Evolutionary conservation across 2,329 filamentous ascomycete genomes (phyloP), one percentile per base, ranked within the genome.

Genomic region (Xylaria sp.): DNA sequence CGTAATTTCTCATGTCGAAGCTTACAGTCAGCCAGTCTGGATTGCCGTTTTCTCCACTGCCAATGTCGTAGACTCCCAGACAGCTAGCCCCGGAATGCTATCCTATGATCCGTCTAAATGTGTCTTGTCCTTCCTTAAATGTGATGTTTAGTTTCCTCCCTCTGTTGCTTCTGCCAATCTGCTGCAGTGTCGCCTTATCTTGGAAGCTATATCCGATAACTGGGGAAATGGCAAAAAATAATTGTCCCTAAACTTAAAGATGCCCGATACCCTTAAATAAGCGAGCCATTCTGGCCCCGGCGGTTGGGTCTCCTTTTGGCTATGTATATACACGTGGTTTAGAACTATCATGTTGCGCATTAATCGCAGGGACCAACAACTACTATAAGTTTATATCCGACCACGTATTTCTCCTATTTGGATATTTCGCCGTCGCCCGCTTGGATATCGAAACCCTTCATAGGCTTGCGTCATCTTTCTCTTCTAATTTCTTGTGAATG

Each of bases 151-250:
- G 32, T 32, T n/a, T 12, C 29, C 5, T 57, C 37, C 37, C 27
- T 47, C 21, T 13, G 21, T 42, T 10, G 3, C 51, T 35, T 50
- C n/a, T 32, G 53, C 60, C 25, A 23, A 44, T 48, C 40, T 59
- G 29, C 55, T 42, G 51, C 40, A 6, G 16, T 4, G 29, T 2
- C 40, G 18, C 40, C n/a, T 16, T 54, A 50, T 23, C 12, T 54
- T 54, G 63, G 13, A 65, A 27, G 48, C 16, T 29, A 51, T 71
- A 71, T 29, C 72, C 70, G 29, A 60, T 63, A 21, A 54, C 63
- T 16, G 66, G 62, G 29, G 66, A 71, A 35, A 63, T 63, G 10
- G 60, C 59, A 18, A 69, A 54, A 70, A 54, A n/a, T 58, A 55
- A 29, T 13, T 53, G 3, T 51, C 48, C 12, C 42, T 37, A 2